Conservation (phyloP, 1,139 yeast genomes). For the Hyphopichia burtonii region DNA sequence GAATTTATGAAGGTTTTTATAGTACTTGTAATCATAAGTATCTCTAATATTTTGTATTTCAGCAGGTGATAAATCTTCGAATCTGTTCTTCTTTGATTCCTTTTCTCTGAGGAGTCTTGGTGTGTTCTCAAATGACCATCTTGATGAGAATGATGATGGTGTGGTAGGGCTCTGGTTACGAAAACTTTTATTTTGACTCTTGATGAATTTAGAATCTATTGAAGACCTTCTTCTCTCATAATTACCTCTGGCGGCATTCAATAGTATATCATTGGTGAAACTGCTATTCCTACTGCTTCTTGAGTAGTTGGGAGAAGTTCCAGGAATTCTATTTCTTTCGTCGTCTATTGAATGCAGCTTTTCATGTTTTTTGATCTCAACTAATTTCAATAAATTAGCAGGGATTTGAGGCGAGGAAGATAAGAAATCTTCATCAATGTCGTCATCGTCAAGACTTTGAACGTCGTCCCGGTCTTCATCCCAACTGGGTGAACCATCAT, state of each 20-base stretch:
- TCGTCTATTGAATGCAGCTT: constrained; percentile 17
- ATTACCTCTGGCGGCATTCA: constrained; percentile 18
- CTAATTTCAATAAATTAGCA: constrained; percentile 53
- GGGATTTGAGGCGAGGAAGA: constrained; percentile 72
- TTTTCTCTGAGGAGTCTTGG: constrained; percentile 11
- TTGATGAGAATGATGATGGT: constrained; percentile 9
- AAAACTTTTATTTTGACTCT: constrained; percentile 21
- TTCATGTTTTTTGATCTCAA: constrained; percentile 49
- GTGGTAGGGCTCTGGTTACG: constrained; percentile 22
- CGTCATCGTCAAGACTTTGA: constrained; percentile 39
- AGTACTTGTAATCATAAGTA: constrained; percentile 35
- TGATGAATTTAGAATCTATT: constrained; percentile 27
- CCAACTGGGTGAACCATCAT: constrained; percentile 13
- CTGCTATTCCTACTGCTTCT: constrained; percentile 25
- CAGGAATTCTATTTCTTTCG: constrained; percentile 26
- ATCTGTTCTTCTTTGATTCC: constrained; percentile 1
- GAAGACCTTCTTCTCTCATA: constrained; percentile 36
- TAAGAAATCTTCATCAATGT: constrained; percentile 49
- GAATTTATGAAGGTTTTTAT: constrained; percentile 32
- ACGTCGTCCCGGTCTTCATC: constrained; percentile 18
- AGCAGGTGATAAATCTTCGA: constrained; percentile 12
- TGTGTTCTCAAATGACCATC: constrained; percentile 23
- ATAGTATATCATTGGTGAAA: constrained; percentile 21
- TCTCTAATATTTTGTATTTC: constrained; percentile 24
- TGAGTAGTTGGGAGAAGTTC: constrained; percentile 30